Evolutionary conservation across 257 asterid genomes (phyloP), one percentile per base, ranked within the genome.

Genomic region (Osmanthus fragrans): DNA sequence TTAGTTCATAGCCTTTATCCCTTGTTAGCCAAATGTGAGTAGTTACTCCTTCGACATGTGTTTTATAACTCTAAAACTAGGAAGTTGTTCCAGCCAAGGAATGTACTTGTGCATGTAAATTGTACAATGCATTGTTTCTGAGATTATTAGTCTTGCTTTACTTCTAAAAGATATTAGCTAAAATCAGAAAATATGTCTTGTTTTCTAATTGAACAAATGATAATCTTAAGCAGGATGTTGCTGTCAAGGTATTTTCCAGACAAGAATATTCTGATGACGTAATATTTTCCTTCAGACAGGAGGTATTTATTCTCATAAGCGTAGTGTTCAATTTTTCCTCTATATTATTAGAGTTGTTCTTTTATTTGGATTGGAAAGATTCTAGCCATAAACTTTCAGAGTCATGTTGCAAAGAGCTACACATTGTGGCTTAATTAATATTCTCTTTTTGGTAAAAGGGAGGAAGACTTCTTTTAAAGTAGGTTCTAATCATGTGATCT

Each of bases 171-270:
- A 49, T 71, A 3, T 66, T 49, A 27, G 68, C 18, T 30, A 63
- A 18, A 66, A 49, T 56, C 11, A 27, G 54, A 27, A 73, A 72
- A 63, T 30, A 30, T 18, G 9, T 70, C 39, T 79, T 79, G 71
- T 54, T 39, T 60, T 80, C 56, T 63, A 76, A 82, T 80, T 75
- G 82, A 68, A 54, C 40, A 66, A 73, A 73, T 74, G 34, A 77
- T 60, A 79, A 67, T 85, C 51, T 78, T 71, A 4, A 75, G 83
- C 90, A 95, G 99, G 99, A 95, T 82, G 98, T 95, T 19, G 98
- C 99, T 15, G 98, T 95, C 81, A 95, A 95, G 91, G 94, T 93
- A 66, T 95, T 95, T 85, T 88, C 98, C 79, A 87, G 84, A 82
- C 96, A 85, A 79, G 96, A 95, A 79, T 93, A 91, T 87, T 90